These are phyloP conservation scores for Polyplosphaeria fusca DNA, from an alignment of 495 filamentous ascomycete genomes.

Conservation along the genomic window DNA sequence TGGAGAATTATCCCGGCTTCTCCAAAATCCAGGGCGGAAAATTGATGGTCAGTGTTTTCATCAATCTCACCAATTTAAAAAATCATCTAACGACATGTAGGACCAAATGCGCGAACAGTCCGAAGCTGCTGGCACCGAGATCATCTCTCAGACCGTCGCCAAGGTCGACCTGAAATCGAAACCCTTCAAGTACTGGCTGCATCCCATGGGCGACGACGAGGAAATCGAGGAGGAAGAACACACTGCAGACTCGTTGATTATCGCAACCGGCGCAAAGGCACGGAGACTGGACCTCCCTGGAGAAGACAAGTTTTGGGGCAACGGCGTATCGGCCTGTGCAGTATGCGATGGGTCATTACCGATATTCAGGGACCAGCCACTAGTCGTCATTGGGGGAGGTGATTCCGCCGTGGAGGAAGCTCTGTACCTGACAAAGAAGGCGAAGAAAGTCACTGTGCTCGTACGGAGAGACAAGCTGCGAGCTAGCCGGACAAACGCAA, in stretches of 20 bases:
- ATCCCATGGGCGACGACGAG: slow-evolving; percentile 64
- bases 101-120: slow-evolving; percentile 92
- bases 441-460: slow-evolving; percentile 86
- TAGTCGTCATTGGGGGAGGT: slow-evolving; percentile 94
- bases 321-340: slow-evolving; percentile 91
- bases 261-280: slow-evolving; percentile 93
- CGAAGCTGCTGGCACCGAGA: slow-evolving; percentile 83
- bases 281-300: slow-evolving; percentile 77
- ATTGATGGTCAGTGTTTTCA: slow-evolving; percentile 63
- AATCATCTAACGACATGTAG: slow-evolving; percentile 35
- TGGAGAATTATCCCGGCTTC: slow-evolving; percentile 98
- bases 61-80: not conserved
- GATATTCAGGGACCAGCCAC: slow-evolving; percentile 92
- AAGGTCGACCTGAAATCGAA: slow-evolving; percentile 79
- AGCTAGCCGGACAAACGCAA: slow-evolving; percentile 88
- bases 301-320: slow-evolving; percentile 94
- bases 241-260: slow-evolving; percentile 87
- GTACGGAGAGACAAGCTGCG: slow-evolving; percentile 82
- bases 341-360: slow-evolving; percentile 97
- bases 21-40: slow-evolving; percentile 77
- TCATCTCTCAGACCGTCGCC: slow-evolving; percentile 86
- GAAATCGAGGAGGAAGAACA: slow-evolving; percentile 48
- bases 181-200: slow-evolving; percentile 89
- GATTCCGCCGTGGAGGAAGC: slow-evolving; percentile 98
- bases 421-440: slow-evolving; percentile 97